Evolutionary conservation across 352 stramenopile genomes (phyloP).

Genomic region (Aphanomyces invadans): DNA sequence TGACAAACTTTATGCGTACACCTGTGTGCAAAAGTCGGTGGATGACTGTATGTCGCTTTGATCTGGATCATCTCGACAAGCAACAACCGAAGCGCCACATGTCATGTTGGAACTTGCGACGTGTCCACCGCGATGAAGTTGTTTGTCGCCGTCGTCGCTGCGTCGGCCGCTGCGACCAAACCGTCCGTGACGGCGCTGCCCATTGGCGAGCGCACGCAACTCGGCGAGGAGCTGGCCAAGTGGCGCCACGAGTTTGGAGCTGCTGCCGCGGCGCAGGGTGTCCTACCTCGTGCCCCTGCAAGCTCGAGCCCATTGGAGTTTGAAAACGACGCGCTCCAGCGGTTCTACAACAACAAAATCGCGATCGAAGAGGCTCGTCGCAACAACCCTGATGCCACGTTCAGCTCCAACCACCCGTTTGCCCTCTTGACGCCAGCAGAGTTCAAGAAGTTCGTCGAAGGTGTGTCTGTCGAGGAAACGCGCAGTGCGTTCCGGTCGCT

Average conservation of each 20-base stretch:
- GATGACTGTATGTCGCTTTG: too few relatives aligned
- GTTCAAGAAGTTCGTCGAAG: background rate
- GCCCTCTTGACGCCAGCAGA: constrained; percentile 6
- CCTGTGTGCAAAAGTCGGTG: too few relatives aligned
- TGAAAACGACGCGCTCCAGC: background rate
- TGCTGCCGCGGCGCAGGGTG: too few relatives aligned
- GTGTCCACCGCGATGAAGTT: background rate
- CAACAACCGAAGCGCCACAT: too few relatives aligned
- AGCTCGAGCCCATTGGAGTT: too few relatives aligned
- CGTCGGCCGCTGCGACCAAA: too few relatives aligned
- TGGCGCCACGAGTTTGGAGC: background rate
- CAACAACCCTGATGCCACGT: constrained; percentile 8
- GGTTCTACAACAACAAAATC: constrained; percentile 1
- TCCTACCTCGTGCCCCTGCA: too few relatives aligned
- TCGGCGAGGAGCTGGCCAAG: background rate
- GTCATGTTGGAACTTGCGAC: too few relatives aligned
- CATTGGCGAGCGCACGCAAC: too few relatives aligned
- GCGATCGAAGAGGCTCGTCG: background rate
- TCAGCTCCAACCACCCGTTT: constrained; percentile 16
- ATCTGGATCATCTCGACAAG: too few relatives aligned
- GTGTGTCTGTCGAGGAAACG: background rate
- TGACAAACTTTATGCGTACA: too few relatives aligned
- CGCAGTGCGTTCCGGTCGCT: background rate
- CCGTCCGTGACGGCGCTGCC: background rate
- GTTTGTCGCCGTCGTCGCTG: background rate